These are phyloP conservation scores for Pyrus hybrid DNA, from an alignment of 331 rosid species.

Conservation along the genomic window DNA sequence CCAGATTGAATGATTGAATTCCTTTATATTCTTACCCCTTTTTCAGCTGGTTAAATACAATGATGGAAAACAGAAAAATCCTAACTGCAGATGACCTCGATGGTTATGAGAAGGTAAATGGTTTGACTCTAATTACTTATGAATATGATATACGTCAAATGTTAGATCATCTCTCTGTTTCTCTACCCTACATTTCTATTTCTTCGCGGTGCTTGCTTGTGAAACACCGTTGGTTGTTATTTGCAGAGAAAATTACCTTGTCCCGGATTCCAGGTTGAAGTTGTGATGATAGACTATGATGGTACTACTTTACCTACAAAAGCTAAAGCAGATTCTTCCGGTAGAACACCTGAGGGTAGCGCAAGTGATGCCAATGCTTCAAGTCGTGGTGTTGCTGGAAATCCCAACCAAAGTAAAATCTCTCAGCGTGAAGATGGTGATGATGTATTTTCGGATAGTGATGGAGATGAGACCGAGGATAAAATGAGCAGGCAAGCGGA, in stretches of 20 bases:
- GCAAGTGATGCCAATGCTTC: slow-evolving; percentile 15
- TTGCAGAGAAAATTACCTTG: slow-evolving; percentile 69
- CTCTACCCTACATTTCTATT: neutral
- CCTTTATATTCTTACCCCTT: neutral
- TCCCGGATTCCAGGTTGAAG: slow-evolving; percentile 70
- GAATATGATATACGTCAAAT: neutral
- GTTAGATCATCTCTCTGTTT: neutral
- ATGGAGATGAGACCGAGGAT: slow-evolving; percentile 44
- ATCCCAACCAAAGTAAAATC: slow-evolving; percentile 23
- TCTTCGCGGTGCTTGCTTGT: slow-evolving; percentile 4
- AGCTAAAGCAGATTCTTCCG: slow-evolving; percentile 26
- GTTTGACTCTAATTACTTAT: neutral
- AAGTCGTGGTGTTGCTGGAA: slow-evolving; percentile 24
- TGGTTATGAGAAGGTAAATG: slow-evolving; percentile 77
- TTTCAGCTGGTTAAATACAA: slow-evolving; percentile 87
- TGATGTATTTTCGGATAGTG: slow-evolving; percentile 77
- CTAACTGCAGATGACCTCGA: slow-evolving; percentile 59
- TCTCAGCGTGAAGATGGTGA: slow-evolving; percentile 43
- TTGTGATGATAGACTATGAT: slow-evolving; percentile 62
- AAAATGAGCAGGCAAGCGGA: slow-evolving; percentile 11
- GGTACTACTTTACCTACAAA: slow-evolving; percentile 41
- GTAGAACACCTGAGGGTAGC: slow-evolving; percentile 36
- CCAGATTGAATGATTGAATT: neutral
- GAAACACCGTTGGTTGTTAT: slow-evolving; percentile 6
- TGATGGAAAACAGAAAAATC: slow-evolving; percentile 57